Evolutionary conservation across 768 basidiomycete genomes (phyloP).

Genomic region (Pleurotus cornucopiae): DNA sequence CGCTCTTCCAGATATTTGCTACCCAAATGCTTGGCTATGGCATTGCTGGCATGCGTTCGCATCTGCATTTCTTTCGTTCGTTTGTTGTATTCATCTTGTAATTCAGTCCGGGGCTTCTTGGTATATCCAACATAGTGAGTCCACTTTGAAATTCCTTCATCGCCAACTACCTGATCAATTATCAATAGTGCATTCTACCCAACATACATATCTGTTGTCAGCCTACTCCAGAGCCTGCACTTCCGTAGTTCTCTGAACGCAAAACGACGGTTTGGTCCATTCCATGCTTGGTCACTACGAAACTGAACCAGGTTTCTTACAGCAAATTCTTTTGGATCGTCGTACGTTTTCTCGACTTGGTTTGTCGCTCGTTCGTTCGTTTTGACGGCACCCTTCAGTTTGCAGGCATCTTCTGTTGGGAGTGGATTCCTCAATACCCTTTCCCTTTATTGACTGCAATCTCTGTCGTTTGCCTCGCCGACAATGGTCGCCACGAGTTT

Average conservation of each 20-base stretch:
- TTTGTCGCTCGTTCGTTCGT: neutral
- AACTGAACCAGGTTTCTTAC: neutral
- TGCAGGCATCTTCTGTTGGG: slow-evolving; percentile 44
- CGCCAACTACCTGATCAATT: neutral
- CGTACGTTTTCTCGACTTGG: slow-evolving; percentile 20
- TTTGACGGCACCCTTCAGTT: slow-evolving; percentile 18
- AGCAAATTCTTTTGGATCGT: slow-evolving; percentile 54
- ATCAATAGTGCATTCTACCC: slow-evolving; percentile 43
- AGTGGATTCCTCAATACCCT: slow-evolving; percentile 24
- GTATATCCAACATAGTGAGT: slow-evolving; percentile 48
- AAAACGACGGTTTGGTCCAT: slow-evolving; percentile 26
- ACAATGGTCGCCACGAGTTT: slow-evolving; percentile 40
- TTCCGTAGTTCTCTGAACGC: slow-evolving; percentile 45
- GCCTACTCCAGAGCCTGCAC: slow-evolving; percentile 49
- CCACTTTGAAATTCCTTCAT: neutral
- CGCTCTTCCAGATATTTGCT: slow-evolving; percentile 53
- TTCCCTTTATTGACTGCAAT: slow-evolving; percentile 34
- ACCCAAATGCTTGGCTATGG: slow-evolving; percentile 39
- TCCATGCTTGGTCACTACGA: no score
- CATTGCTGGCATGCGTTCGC: slow-evolving; percentile 28
- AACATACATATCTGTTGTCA: slow-evolving; percentile 46
- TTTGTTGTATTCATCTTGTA: neutral
- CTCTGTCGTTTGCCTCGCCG: slow-evolving; percentile 43
- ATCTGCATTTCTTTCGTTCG: neutral
- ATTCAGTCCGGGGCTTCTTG: slow-evolving; percentile 39